Conservation (phyloP, 1,139 yeast genomes). For the Starmera stellimalicola region DNA sequence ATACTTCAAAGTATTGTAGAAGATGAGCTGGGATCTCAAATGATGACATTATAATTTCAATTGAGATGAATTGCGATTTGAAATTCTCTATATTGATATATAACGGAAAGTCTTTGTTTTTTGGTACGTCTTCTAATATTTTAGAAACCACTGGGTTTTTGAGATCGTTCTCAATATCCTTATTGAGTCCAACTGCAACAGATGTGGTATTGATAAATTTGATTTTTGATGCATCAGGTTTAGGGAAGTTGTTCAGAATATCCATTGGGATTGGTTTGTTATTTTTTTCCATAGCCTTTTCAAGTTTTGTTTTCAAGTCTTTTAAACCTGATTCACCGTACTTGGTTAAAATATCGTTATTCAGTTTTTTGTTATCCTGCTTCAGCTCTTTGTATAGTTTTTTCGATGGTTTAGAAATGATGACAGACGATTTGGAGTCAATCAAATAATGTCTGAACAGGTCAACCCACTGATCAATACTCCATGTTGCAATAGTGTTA, state of each 20-base stretch:
- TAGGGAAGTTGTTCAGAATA: constrained; percentile 47
- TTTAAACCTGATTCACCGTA: constrained; percentile 57
- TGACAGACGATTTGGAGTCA: constrained; percentile 59
- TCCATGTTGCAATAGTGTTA: constrained; percentile 54
- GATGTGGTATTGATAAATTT: constrained; percentile 64
- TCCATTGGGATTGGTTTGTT: constrained; percentile 68
- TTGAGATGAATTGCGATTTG: constrained; percentile 72
- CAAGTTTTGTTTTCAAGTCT: constrained; percentile 39
- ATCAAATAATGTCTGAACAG: constrained; percentile 47
- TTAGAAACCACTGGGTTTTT: constrained; percentile 21
- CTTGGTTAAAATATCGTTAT: constrained; percentile 37
- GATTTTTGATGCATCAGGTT: constrained; percentile 71
- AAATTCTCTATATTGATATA: constrained; percentile 73
- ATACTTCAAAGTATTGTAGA: constrained; percentile 58
- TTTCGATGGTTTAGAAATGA: constrained; percentile 70
- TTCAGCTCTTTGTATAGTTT: constrained; percentile 45
- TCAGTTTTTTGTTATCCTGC: constrained; percentile 38
- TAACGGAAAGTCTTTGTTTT: constrained; percentile 45
- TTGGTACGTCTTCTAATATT: constrained; percentile 28
- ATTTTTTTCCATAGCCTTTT: constrained; percentile 57
- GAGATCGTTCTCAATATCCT: constrained; percentile 23
- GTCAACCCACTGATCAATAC: constrained; percentile 55
- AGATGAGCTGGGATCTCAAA: constrained; percentile 45
- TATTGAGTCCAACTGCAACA: constrained; percentile 27
- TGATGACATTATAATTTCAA: constrained; percentile 58